Evolutionary conservation across 305 asterid genomes (phyloP), one percentile per base, ranked within the genome.

Genomic region (Solanum aculeatissimum): DNA sequence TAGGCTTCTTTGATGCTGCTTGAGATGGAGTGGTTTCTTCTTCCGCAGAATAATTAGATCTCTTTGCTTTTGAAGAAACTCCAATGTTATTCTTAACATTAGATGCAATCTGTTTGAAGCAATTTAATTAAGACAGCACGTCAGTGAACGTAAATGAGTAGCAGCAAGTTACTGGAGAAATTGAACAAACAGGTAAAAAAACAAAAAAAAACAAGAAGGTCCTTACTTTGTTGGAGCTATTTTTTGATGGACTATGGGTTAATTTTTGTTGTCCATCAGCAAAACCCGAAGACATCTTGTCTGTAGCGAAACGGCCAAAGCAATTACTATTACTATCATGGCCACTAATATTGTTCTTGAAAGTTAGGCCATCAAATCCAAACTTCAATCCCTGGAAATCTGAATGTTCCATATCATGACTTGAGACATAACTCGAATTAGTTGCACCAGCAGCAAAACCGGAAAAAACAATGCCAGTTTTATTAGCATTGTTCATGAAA

Each of bases 161-260:
- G 63, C 27, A 68, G 14, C 54, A 55, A 19, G 19, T 25, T 54
- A 16, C n/a, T 27, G 12, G n/a, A 16, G 21, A 23, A 10, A 71
- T 12, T 71, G 79, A 11, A 63, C 29, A 16, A 60, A 60, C 6
- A 62, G 19, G 29, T 19, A n/a, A 55, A 9, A 58, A 63, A 16
- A 35, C 9, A 68, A 32, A 25, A 21, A 1, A 15, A 14, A 38
- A 40, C 55, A 65, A 75, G 38, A 74, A 60, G 27, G 84, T 72
- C 63, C 83, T 9, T 63, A 88, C 89, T 63, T 84, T 85, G 82
- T 84, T 86, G 55, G 89, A 54, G 84, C 83, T 85, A 65, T 55
- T 85, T 21, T 85, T 84, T 15, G 86, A 86, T 35, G 84, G 85
- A 81, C 65, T 81, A 35, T 80, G 79, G 78, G 11, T 54, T 7